Evolutionary conservation across 1,284 basidiomycete species (phyloP), one percentile per base, ranked within the genome.

Genomic region (Boletus smithii): DNA sequence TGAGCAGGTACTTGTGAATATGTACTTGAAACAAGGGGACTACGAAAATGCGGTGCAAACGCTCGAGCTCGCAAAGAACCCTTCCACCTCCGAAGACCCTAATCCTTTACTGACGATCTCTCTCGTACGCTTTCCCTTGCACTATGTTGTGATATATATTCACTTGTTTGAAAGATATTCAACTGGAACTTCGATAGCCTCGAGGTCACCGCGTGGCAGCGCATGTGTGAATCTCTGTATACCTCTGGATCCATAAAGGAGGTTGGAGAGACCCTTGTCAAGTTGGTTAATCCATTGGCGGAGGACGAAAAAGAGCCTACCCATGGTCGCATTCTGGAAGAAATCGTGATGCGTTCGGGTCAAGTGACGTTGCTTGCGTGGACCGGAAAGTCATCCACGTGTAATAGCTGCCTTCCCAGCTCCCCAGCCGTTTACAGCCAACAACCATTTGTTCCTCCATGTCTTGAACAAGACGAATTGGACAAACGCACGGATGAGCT

Each of bases 11-110:
- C 43, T 48, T 11, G 47, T n/a, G 20, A 33, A 17, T 13, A 48
- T 48, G 35, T 39, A 48, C n/a, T 13, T 48, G 26, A 38, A 48
- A 39, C 42, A 38, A 39, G n/a, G 18, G 4, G 43, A 48, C 24
- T 46, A 48, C 6, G 47, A 46, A 34, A 23, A 29, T 18, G 47
- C 36, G 5, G n/a, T 48, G 17, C 23, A 36, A 4, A 26, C n/a
- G 5, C 39, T 47, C 6, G 13, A 20, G 16, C 26, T 7, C 7
- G 40, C 33, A 14, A 22, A 31, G 4, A 18, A 14, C n/a, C 33
- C 13, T 1, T 22, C 20, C 5, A 37, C 7, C 29, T 13, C n/a
- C 4, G 14, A 10, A 8, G 4, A 35, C 3, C 16, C 33, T 5
- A 24, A 31, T 11, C 27, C 29, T 8, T 36, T 44, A 18, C 20